Evolutionary conservation across 163 green algal species (phyloP).

Genomic region (Coccomyxa subellipsoidea): DNA sequence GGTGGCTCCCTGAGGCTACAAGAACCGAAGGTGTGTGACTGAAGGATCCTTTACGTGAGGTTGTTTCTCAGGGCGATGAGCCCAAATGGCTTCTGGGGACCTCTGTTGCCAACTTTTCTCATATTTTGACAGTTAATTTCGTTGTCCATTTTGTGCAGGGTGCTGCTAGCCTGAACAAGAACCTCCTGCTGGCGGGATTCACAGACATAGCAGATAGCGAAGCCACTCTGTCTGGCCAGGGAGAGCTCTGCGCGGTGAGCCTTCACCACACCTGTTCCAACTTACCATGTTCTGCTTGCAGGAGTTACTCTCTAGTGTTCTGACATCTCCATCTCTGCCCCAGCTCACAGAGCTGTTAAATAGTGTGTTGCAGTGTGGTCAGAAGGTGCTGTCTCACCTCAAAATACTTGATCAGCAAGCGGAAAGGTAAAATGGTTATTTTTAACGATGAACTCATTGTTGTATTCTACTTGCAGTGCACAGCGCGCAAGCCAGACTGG

Average conservation of each 20-base stretch:
- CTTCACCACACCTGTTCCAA: background rate
- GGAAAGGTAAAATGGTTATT: too few relatives aligned
- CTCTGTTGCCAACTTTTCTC: too few relatives aligned
- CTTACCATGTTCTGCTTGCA: too few relatives aligned
- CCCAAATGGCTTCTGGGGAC: too few relatives aligned
- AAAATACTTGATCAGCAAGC: too few relatives aligned
- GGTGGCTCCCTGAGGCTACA: slow-evolving; percentile 35
- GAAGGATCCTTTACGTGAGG: background rate
- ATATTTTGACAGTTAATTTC: background rate
- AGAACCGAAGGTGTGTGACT: slow-evolving; percentile 14
- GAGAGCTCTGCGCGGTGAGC: background rate
- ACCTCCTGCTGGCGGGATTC: background rate
- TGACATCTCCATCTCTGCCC: too few relatives aligned
- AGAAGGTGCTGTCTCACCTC: too few relatives aligned
- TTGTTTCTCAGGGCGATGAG: too few relatives aligned
- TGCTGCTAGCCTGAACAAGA: background rate
- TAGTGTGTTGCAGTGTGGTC: too few relatives aligned
- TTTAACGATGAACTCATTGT: background rate
- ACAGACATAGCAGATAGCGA: background rate
- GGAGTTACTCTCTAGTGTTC: too few relatives aligned
- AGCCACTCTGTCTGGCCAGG: too few relatives aligned
- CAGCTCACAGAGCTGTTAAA: too few relatives aligned
- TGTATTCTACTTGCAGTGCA: background rate
- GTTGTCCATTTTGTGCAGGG: background rate
- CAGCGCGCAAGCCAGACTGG: slow-evolving; percentile 48